Evolutionary conservation across 257 asterid species (phyloP), one percentile per base, ranked within the genome.

Genomic region (Asclepias syriaca): DNA sequence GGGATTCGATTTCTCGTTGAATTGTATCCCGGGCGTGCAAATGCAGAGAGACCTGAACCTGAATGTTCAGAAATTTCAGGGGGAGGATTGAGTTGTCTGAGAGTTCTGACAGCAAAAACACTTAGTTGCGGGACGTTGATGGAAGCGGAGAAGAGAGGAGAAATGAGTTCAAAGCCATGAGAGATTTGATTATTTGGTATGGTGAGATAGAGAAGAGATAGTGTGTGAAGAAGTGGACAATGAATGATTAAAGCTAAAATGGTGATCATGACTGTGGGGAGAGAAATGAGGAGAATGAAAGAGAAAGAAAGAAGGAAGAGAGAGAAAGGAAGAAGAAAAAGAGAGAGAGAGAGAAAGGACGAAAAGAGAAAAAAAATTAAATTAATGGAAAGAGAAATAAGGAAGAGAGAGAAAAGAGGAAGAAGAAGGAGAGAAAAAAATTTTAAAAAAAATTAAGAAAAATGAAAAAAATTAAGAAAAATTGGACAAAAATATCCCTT

Each of bases 31-130:
- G 0, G 96, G 97, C 12, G 85, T 54, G 29, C 77, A 68, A 67
- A 76, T 79, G 88, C 98, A n/a, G n/a, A 93, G 84, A 83, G 96
- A 66, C 96, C 98, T 4, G 75, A 75, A 70, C 90, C 91, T 5
- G 94, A 89, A 24, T 93, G 98, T 75, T 77, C 96, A 4, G 71
- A 56, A 49, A 76, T 83, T 21, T 96, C 90, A 0, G 94, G 95
- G 8, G 88, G 84, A 8, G 87, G 95, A 15, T 77, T 89, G 6
- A 91, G 85, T 74, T 94, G 98, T 73, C 84, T 91, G 0, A 85
- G 98, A 73, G 78, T 87, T 48, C 97, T 96, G 8, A 18, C 87
- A 9, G 65, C 84, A 0, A 88, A 70, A 81, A 87, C 95, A 5
- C 82, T 93, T 6, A 80, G 74, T 13, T 89, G 97, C 73, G 96